Evolutionary conservation across 768 basidiomycete genomes (phyloP).

Genomic region (Pleurotus sapidus): DNA sequence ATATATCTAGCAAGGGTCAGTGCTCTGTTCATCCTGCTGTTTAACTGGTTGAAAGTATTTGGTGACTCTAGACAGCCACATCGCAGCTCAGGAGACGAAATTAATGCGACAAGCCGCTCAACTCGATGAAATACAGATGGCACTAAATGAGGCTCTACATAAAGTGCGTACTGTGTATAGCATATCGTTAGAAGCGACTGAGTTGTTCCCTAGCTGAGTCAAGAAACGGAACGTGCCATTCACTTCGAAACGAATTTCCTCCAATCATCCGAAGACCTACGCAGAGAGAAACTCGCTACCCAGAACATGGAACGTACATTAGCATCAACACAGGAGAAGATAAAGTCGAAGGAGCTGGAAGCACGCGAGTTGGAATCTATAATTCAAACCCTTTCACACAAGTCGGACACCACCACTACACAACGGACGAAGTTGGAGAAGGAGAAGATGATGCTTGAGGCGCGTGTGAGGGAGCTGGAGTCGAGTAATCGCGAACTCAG

Average conservation of each 20-base stretch:
- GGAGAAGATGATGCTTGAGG: constrained; percentile 56
- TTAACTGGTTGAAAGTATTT: constrained; percentile 9
- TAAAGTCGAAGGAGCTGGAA: constrained; percentile 48
- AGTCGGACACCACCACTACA: constrained; percentile 43
- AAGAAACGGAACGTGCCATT: constrained; percentile 54
- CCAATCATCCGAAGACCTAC: constrained; percentile 52
- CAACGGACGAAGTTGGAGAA: constrained; percentile 46
- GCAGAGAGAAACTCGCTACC: constrained; percentile 47
- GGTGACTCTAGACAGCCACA: constrained; percentile 38
- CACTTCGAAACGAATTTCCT: constrained; percentile 50
- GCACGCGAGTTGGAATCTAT: constrained; percentile 53
- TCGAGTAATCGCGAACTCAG: constrained; percentile 32
- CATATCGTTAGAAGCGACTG: no score
- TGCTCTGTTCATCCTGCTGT: neutral
- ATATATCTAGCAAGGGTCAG: constrained; percentile 47
- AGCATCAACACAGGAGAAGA: constrained; percentile 41
- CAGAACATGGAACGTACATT: constrained; percentile 54
- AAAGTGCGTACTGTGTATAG: constrained; percentile 30
- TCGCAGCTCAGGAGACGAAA: constrained; percentile 44
- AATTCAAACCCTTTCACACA: constrained; percentile 51
- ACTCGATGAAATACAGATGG: constrained; percentile 37
- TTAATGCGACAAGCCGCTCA: constrained; percentile 38
- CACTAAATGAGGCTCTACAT: constrained; percentile 42
- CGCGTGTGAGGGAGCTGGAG: constrained; percentile 59
- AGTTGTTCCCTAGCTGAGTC: constrained; percentile 41